Evolutionary conservation across 2,329 filamentous ascomycete species (phyloP).

Genomic region (Penicillium sp.): DNA sequence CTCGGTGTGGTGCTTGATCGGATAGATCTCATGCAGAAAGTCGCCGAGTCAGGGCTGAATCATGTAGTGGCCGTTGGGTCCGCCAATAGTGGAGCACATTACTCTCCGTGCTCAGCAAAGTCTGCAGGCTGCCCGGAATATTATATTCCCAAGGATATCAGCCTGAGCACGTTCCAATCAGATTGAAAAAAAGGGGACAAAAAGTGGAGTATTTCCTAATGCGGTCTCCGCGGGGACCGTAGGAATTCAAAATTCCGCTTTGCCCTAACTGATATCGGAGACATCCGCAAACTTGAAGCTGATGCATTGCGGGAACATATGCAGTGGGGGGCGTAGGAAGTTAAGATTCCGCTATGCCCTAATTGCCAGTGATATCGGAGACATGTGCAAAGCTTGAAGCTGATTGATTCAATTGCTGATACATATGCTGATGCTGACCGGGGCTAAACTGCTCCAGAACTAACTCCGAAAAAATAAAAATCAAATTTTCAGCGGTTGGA

Average conservation of each 20-base stretch:
- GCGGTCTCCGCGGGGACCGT: background rate
- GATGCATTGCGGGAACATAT: no score
- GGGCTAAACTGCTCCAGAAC: slow-evolving; percentile 2
- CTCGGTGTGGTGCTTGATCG: background rate
- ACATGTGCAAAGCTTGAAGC: no score
- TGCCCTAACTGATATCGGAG: background rate
- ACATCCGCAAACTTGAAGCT: no score
- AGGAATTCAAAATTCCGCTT: background rate
- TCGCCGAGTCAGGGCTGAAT: slow-evolving; percentile 14
- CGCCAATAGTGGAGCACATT: slow-evolving; percentile 1
- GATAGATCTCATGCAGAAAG: slow-evolving; percentile 4
- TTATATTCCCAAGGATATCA: no score
- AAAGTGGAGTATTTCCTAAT: background rate
- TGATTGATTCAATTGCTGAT: no score
- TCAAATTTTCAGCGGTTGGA: slow-evolving; percentile 7
- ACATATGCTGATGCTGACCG: no score
- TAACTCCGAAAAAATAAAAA: slow-evolving; percentile 21
- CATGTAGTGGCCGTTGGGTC: background rate
- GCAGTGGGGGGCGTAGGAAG: no score
- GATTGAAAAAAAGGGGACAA: no score
- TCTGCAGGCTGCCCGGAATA: slow-evolving; percentile 13
- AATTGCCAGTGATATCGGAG: no score
- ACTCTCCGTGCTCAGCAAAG: slow-evolving; percentile 6
- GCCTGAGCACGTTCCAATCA: no score
- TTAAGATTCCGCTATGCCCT: no score